Conservation (phyloP, 345 rosid species). For the Sonneratia caseolaris region DNA sequence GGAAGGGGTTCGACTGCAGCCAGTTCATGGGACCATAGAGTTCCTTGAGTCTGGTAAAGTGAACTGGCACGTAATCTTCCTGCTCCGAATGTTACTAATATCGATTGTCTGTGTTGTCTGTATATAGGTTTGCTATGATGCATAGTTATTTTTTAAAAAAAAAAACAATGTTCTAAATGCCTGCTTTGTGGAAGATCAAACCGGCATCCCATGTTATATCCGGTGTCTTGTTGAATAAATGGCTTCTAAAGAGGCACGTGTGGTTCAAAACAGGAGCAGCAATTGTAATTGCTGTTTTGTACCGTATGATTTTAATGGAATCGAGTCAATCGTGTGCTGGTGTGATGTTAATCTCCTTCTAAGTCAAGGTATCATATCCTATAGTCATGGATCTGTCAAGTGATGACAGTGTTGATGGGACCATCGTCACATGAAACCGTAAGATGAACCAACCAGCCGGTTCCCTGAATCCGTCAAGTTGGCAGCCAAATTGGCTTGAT, state of each 20-base stretch:
- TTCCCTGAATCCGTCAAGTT: too few species aligned
- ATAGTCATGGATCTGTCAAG: not conserved
- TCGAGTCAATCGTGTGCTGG: not conserved
- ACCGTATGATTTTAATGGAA: not conserved
- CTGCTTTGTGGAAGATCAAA: not conserved
- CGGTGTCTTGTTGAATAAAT: not conserved
- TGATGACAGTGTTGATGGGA: not conserved
- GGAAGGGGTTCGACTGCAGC: slow-evolving; percentile 58
- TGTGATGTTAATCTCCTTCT: not conserved
- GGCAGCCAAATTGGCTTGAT: not conserved
- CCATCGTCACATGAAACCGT: not conserved
- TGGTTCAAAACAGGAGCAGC: not conserved
- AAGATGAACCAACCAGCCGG: too few species aligned
- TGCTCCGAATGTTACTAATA: not conserved
- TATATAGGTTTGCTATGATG: not conserved
- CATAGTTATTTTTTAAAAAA: not conserved
- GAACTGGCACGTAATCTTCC: not conserved
- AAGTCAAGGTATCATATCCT: not conserved
- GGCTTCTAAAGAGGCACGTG: not conserved
- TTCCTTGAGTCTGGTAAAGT: not conserved
- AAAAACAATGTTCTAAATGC: not conserved
- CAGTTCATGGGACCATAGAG: slow-evolving; percentile 14
- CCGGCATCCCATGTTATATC: not conserved
- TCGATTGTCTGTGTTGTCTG: not conserved
- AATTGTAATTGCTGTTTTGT: not conserved